These are phyloP conservation scores for Panaeolus cyanescens DNA, from an alignment of 768 basidiomycete genomes.

Conservation along the genomic window DNA sequence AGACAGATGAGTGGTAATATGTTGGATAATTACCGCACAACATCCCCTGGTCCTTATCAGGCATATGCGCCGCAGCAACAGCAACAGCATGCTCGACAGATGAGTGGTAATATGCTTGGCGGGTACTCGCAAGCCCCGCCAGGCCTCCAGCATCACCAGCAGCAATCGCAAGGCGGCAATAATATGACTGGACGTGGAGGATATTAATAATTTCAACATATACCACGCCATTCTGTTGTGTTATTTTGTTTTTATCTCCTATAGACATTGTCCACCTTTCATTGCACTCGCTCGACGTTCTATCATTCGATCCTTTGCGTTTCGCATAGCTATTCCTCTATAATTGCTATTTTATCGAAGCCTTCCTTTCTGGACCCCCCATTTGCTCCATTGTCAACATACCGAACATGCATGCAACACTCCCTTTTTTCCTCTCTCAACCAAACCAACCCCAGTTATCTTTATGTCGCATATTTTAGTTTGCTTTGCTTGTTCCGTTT, in stretches of 20 bases:
- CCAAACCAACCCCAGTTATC: too few species aligned
- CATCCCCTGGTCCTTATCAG: conserved; percentile 24
- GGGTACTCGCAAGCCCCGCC: conserved; percentile 16
- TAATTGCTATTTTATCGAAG: not conserved
- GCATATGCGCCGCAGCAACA: conserved; percentile 20
- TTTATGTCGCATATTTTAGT: not conserved
- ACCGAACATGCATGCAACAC: not conserved
- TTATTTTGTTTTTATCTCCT: conserved; percentile 13
- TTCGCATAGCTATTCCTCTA: not conserved
- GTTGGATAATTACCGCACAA: conserved; percentile 16
- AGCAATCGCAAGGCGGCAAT: conserved; percentile 23
- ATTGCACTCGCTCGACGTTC: not conserved
- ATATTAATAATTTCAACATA: conserved; percentile 11
- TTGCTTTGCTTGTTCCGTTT: not conserved
- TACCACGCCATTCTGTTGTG: conserved; percentile 3
- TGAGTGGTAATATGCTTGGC: conserved; percentile 16
- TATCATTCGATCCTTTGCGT: not conserved
- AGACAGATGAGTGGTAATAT: conserved; percentile 21
- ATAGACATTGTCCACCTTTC: not conserved
- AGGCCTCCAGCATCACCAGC: conserved; percentile 23
- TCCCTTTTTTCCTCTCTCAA: not conserved
- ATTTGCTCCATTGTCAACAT: not conserved
- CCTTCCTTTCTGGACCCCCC: not conserved
- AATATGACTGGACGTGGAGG: conserved; percentile 46
- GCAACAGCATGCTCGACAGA: conserved; percentile 13